Conservation (phyloP, 2,329 filamentous ascomycete species). For the Zasmidium cellare region DNA sequence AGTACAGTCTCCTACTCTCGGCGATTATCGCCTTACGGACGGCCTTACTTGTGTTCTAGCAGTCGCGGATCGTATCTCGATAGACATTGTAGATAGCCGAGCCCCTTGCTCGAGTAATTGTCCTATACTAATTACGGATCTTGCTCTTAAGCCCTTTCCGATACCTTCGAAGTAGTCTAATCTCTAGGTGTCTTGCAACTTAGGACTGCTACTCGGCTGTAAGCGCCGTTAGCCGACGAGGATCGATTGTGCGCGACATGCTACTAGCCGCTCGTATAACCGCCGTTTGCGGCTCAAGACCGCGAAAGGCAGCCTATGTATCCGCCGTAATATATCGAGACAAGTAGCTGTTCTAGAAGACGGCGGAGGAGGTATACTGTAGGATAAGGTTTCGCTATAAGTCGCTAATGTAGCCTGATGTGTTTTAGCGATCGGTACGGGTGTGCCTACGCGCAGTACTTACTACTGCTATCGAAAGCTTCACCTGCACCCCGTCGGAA, state of each 20-base stretch:
- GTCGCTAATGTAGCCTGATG: no score
- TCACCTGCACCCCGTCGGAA: conserved; percentile 14
- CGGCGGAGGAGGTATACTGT: conserved; percentile 13
- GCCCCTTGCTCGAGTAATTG: no score
- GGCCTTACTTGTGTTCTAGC: no score
- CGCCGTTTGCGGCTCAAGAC: conserved; percentile 8
- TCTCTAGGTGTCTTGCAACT: no score
- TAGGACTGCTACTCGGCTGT: not conserved
- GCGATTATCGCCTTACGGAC: no score
- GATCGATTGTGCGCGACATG: not conserved
- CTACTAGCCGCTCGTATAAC: conserved; percentile 4
- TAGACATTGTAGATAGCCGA: no score
- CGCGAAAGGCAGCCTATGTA: conserved; percentile 15
- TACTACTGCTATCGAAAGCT: conserved; percentile 20
- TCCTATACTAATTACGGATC: no score
- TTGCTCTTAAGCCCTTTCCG: no score
- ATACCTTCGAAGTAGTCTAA: no score
- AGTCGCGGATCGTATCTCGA: no score
- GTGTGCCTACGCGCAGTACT: conserved; percentile 2
- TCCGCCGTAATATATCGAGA: conserved; percentile 19
- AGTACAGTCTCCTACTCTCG: no score
- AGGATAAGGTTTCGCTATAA: conserved; percentile 13
- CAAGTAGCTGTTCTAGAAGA: conserved; percentile 23
- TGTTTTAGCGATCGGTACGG: not conserved
- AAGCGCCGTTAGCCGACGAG: not conserved